Evolutionary conservation across 2,329 filamentous ascomycete genomes (phyloP), one percentile per base, ranked within the genome.

Genomic region (Septoria linicola): DNA sequence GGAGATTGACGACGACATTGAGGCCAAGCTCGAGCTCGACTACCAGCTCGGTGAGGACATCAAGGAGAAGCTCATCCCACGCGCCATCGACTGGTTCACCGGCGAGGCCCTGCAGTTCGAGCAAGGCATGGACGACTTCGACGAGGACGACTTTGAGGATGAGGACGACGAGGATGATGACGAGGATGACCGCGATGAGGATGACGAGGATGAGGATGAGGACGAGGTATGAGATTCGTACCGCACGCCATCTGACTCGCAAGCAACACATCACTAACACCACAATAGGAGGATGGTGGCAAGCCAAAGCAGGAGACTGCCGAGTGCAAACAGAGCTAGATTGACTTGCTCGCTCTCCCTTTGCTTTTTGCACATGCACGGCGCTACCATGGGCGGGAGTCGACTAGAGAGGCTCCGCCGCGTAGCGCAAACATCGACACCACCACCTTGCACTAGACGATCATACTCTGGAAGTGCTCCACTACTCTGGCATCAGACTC

Each of bases 41-140:
- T 99, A 97, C 74, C 92, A 97, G 76, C 84, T 99, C 37, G 93
- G 93, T 61, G 93, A 99, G 78, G 93, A 99, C 70, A 96, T 99
- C 77, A 99, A 99, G 79, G 93, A 99, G 82, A 99, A 99, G 79
- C 82, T 99, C 60, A 99, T 99, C 63, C 93, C 93, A 59, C 90
- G 92, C 63, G 93, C 95, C 51, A 93, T 99, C 66, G 93, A 99
- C 75, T 99, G 93, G 93, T 99, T 99, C 73, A 99, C 93, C 46
- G 93, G 93, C 52, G 93, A 99, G 76, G 93, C 93, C 62, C 84
- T 99, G 59, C 91, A 93, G 64, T 99, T 89, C 65, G 93, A 99
- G 79, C 92, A 96, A 71, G 74, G 96, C 55, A 87, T 92, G 32
- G 87, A 95, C 48, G 90, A 92, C 56, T 78, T 90, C 58, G 87